A percentile compares a stretch with the other conserved stretches of the same genome.
These are phyloP conservation scores for Leccinum subgranulosum DNA, from an alignment of 768 basidiomycete species.

Conservation along the genomic window DNA sequence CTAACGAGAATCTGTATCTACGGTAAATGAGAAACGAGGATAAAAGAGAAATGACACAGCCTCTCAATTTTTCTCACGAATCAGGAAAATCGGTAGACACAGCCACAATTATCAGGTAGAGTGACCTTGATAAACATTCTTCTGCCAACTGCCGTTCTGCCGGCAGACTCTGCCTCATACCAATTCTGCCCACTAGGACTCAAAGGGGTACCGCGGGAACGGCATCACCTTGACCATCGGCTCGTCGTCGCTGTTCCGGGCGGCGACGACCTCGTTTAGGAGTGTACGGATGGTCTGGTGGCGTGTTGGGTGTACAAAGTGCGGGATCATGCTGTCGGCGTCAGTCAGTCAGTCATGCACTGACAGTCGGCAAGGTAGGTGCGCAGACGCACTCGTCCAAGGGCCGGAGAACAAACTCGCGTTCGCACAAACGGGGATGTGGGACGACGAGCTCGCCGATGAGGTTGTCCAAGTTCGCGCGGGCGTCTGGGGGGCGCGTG, in stretches of 20 bases:
- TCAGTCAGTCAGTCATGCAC: not conserved
- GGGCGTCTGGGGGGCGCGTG: constrained; percentile 42
- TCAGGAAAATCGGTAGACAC: no score
- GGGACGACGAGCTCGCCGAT: constrained; percentile 77
- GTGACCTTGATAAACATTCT: no score
- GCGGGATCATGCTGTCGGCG: constrained; percentile 69
- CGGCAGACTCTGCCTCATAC: no score
- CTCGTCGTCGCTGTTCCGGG: constrained; percentile 29
- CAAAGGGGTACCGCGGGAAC: constrained; percentile 56
- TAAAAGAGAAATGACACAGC: no score
- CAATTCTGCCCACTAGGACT: not conserved
- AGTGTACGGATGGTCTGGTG: constrained; percentile 46
- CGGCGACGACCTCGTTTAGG: constrained; percentile 38
- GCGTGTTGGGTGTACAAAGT: constrained; percentile 61
- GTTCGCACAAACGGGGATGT: constrained; percentile 74
- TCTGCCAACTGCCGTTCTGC: no score
- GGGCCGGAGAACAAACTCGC: constrained; percentile 92
- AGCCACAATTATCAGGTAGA: no score
- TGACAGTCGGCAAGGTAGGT: no score
- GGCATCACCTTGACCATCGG: constrained; percentile 74
- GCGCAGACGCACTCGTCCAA: constrained; percentile 64
- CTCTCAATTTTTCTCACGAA: no score
- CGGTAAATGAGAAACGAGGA: no score
- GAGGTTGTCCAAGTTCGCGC: constrained; percentile 50
- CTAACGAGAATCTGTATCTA: no score